A percentile compares a stretch with the other conserved stretches of the same genome.
These are phyloP conservation scores for Ceriops zippeliana DNA, from an alignment of 345 rosid genomes.

Conservation along the genomic window DNA sequence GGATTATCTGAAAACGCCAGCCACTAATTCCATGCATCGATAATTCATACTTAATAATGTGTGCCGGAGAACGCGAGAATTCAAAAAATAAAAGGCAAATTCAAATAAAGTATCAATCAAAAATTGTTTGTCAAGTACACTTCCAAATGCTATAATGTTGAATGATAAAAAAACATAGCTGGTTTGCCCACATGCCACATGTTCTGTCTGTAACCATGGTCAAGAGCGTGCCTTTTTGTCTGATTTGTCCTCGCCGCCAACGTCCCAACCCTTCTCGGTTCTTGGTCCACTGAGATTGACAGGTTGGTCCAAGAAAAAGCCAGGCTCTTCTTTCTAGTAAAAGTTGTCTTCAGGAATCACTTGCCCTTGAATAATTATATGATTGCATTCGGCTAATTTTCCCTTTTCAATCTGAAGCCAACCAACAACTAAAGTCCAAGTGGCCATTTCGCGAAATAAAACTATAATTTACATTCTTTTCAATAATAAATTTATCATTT, in stretches of 20 bases:
- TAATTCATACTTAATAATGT: too few relatives aligned
- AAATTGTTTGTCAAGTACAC: too few relatives aligned
- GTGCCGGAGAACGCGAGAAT: too few relatives aligned
- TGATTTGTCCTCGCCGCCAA: too few relatives aligned
- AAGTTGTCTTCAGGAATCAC: not conserved
- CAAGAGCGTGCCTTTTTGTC: not conserved
- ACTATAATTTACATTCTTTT: too few relatives aligned
- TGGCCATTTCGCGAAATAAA: not conserved
- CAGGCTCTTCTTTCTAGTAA: slow-evolving; percentile 6
- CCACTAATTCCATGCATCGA: too few relatives aligned
- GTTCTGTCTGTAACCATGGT: not conserved
- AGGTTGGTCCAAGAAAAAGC: slow-evolving; percentile 15
- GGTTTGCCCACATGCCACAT: not conserved
- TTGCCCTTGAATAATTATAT: not conserved
- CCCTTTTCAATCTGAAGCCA: slow-evolving; percentile 1
- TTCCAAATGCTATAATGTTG: not conserved
- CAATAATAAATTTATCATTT: too few relatives aligned
- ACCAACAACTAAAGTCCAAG: not conserved
- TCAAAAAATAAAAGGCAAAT: too few relatives aligned
- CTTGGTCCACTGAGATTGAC: slow-evolving; percentile 8
- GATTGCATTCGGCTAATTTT: not conserved
- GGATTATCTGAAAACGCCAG: too few relatives aligned
- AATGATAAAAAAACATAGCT: too few relatives aligned
- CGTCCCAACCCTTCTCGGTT: too few relatives aligned
- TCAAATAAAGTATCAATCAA: too few relatives aligned